A percentile compares a stretch with the other conserved stretches of the same genome.
phyloP scores from a whole-genome alignment of 495 filamentous ascomycete species.

The Xylaria sp. region DNA sequence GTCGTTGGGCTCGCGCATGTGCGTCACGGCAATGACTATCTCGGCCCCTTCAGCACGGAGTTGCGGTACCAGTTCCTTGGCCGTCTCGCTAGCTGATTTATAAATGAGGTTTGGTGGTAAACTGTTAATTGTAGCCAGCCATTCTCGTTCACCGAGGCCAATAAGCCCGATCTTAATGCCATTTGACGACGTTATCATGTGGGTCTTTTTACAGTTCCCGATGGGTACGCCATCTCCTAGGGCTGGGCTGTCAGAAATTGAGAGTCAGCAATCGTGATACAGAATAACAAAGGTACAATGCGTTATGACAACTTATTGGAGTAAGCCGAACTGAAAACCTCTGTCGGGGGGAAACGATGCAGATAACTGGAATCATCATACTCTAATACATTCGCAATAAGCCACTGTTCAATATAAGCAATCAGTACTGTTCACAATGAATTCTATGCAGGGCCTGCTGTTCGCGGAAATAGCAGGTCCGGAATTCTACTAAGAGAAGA shows the following conservation, averaged over 20 bases:
- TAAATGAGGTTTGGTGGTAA: constrained; percentile 82
- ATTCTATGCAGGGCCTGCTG: background rate
- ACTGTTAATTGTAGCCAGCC: constrained; percentile 87
- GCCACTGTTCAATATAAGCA: constrained; percentile 57
- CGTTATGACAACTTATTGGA: background rate
- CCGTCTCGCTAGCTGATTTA: constrained; percentile 74
- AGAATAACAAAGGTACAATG: background rate
- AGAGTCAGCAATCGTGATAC: background rate
- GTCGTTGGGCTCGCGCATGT: constrained; percentile 86
- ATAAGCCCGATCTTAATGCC: constrained; percentile 86
- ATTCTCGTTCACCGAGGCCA: constrained; percentile 77
- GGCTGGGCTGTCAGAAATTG: constrained; percentile 67
- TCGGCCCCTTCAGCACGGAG: constrained; percentile 80
- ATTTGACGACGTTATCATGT: constrained; percentile 78
- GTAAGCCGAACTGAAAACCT: background rate
- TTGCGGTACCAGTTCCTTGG: constrained; percentile 70
- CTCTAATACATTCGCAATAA: constrained; percentile 71
- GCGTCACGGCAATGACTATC: constrained; percentile 79
- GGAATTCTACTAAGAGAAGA: background rate
- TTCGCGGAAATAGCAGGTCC: background rate
- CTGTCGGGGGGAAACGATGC: background rate
- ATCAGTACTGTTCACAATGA: constrained; percentile 1
- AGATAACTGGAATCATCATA: background rate
- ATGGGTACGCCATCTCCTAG: constrained; percentile 72
- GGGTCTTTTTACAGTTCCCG: constrained; percentile 70